A percentile compares a stretch with the other conserved stretches of the same genome.
phyloP scores from a whole-genome alignment of 495 filamentous ascomycete species.

The Penicillium goetzii region DNA sequence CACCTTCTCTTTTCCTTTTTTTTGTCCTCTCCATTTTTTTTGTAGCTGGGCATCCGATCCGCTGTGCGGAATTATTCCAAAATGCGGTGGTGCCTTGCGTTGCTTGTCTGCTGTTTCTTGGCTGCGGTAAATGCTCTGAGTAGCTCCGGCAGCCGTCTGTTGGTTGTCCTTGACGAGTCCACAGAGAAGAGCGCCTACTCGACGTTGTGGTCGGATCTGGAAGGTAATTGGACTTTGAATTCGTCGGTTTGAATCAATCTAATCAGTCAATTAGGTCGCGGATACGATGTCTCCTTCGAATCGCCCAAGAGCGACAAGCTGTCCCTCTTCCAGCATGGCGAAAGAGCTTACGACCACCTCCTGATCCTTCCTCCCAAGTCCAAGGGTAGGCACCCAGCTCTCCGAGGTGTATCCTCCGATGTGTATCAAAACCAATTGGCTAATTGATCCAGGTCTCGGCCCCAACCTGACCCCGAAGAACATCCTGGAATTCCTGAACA shows the following conservation, averaged over 20 bases:
- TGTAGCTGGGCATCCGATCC: constrained; percentile 31
- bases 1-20: constrained; percentile 18
- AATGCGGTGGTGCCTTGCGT: constrained; percentile 78
- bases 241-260: constrained; percentile 9
- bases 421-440: constrained; percentile 33
- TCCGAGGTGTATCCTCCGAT: neutral
- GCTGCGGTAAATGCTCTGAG: constrained; percentile 75
- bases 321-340: constrained; percentile 83
- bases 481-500: constrained; percentile 89
- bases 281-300: constrained; percentile 78
- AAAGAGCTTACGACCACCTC: constrained; percentile 87
- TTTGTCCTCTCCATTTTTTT: constrained; percentile 21
- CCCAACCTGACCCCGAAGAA: constrained; percentile 83
- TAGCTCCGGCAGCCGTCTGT: constrained; percentile 75
- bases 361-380: constrained; percentile 84
- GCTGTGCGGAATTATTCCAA: constrained; percentile 49
- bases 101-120: constrained; percentile 66
- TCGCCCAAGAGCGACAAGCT: constrained; percentile 85
- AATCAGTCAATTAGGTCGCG: constrained; percentile 57
- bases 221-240: constrained; percentile 58
- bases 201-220: constrained; percentile 78
- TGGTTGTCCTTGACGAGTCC: constrained; percentile 85
- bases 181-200: constrained; percentile 79
- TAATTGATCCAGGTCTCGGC: constrained; percentile 66
- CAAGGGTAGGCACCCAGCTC: constrained; percentile 66